phyloP scores from a whole-genome alignment of 2,329 filamentous ascomycete species.

The Aspergillus fructus region DNA sequence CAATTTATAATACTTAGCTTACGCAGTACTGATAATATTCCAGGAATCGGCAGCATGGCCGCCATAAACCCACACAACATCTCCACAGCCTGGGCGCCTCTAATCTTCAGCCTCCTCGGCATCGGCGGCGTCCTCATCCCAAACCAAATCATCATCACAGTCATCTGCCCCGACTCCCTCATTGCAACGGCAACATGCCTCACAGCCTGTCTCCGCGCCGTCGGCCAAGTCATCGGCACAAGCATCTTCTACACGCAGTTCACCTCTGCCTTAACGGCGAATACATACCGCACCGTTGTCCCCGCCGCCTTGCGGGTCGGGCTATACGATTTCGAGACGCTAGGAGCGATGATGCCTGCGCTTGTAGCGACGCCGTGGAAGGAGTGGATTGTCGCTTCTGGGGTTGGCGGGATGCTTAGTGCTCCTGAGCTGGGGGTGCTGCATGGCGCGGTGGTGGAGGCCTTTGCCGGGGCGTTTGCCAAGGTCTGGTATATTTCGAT shows the following conservation, averaged over 20 bases:
- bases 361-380: neutral
- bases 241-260: conserved; percentile 9
- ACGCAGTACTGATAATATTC: too few relatives aligned
- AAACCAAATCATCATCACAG: conserved; percentile 6
- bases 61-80: neutral
- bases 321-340: neutral
- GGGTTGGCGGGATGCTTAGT: neutral
- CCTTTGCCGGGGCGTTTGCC: conserved; percentile 1
- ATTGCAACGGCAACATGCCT: conserved; percentile 6
- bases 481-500: conserved; percentile 4
- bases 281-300: neutral
- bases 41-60: conserved; percentile 8
- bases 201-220: conserved; percentile 4
- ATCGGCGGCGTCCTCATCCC: conserved; percentile 5
- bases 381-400: neutral
- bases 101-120: conserved; percentile 2
- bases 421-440: neutral
- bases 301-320: neutral
- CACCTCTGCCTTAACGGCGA: neutral
- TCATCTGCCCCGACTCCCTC: conserved; percentile 1
- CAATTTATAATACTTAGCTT: too few relatives aligned
- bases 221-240: conserved; percentile 5
- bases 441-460: neutral
- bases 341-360: neutral
- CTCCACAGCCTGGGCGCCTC: neutral